Conservation (phyloP, 2,329 filamentous ascomycete species). For the Colletotrichum siamense region DNA sequence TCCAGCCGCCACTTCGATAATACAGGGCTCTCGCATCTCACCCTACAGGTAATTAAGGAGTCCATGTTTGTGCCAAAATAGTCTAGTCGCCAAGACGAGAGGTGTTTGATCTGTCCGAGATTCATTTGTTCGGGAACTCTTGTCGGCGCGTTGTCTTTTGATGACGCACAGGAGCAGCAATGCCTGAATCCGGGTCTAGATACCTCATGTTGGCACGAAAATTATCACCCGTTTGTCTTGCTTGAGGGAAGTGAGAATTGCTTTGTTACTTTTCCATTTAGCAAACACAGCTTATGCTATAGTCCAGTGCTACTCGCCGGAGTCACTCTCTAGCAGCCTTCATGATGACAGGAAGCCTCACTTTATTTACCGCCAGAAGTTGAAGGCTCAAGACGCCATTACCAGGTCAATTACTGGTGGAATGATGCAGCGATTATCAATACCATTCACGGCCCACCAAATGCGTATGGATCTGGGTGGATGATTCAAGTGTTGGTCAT, state of each 20-base stretch:
- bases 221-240: too few relatives aligned
- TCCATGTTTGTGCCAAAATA: not conserved
- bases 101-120: not conserved
- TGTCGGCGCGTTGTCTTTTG: not conserved
- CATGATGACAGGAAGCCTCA: not conserved
- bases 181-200: not conserved
- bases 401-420: not conserved
- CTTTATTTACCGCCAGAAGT: not conserved
- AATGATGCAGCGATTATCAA: not conserved
- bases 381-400: rapidly evolving
- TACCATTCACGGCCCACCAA: not conserved
- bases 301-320: not conserved
- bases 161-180: not conserved
- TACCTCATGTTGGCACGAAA: not conserved
- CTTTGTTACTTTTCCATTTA: too few relatives aligned
- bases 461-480: not conserved
- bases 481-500: not conserved
- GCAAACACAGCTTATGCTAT: too few relatives aligned
- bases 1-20: not conserved
- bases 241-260: too few relatives aligned
- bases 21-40: not conserved
- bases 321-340: not conserved
- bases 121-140: not conserved
- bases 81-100: not conserved
- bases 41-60: not conserved